Conservation (phyloP, 345 rosid species). For the Aquilaria sinensis region DNA sequence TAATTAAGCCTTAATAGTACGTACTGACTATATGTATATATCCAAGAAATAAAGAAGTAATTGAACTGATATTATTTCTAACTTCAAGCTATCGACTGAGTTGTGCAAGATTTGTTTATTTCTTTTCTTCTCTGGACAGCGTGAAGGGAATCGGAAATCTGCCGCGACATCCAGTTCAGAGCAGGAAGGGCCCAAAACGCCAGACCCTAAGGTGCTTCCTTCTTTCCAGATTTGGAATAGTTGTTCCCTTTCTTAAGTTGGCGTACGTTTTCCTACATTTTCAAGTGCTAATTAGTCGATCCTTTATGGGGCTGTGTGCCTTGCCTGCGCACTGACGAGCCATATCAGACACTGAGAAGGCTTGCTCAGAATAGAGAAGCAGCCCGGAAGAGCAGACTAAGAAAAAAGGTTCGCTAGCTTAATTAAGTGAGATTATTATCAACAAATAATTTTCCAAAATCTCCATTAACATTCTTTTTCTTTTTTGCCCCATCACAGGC, state of each 20-base stretch:
- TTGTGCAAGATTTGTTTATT: neutral
- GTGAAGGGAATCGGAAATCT: slow-evolving; percentile 40
- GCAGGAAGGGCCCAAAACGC: slow-evolving; percentile 52
- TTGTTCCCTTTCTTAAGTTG: neutral
- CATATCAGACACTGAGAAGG: slow-evolving; percentile 72
- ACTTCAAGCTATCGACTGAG: neutral
- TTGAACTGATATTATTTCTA: no score
- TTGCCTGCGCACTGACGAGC: no score
- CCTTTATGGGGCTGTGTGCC: no score
- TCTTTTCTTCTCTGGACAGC: slow-evolving; percentile 29
- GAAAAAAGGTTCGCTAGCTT: slow-evolving; percentile 59
- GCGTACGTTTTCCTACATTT: neutral
- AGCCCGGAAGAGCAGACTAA: slow-evolving; percentile 93
- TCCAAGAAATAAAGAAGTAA: no score
- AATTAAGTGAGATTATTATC: neutral
- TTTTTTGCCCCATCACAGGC: slow-evolving; percentile 45
- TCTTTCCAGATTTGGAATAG: neutral
- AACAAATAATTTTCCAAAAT: neutral
- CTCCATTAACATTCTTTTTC: neutral
- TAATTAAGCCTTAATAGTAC: neutral
- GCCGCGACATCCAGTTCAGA: slow-evolving; percentile 41
- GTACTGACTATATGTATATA: neutral
- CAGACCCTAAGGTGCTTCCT: slow-evolving; percentile 52
- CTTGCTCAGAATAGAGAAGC: slow-evolving; percentile 99
- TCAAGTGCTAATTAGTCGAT: no score